Evolutionary conservation across 768 basidiomycete species (phyloP), one percentile per base, ranked within the genome.

Genomic region (Panus rudis): DNA sequence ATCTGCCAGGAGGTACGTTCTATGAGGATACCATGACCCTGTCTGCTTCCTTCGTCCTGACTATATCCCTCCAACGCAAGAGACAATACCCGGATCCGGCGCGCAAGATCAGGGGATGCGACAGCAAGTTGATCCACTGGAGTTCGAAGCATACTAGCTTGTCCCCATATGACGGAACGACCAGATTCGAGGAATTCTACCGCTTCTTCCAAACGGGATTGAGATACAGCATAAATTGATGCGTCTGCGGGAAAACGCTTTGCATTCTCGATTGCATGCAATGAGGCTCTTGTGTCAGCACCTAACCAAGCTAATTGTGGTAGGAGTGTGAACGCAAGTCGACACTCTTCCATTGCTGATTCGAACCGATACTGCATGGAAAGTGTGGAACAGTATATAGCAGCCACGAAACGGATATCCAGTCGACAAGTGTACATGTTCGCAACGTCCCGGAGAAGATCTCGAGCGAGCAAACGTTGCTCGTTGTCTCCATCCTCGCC

Each of bases 151-250:
- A 38, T 43, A 26, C 54, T 48, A 1, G 45, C 47, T 37, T 67
- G 65, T 12, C 50, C 47, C 66, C 65, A 68, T 39, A 66, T 26
- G 6, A 64, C n/a, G 4, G 58, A 58, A 12, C 66, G 53, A 3
- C 61, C 65, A 11, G 45, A 41, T 35, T 66, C 43, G 16, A 44
- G 22, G 25, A 44, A 39, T 26, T 38, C 43, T 8, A 38, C 37
- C 5, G 43, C 43, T 22, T 43, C 42, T 19, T 43, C 31, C n/a
- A 34, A 28, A 6, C 17, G 8, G 7, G 24, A 7, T 16, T 43
- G 16, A 17, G 12, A 33, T 20, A 43, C 16, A n/a, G 42, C 42
- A 22, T 6, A 43, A 10, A 24, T 43, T 23, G 42, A 28, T 19
- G 42, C 42, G 11, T 43, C 42, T 7, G 30, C 42, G 14, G 42